These are phyloP conservation scores for Phaffia australis DNA, from an alignment of 768 basidiomycete genomes.

Conservation along the genomic window DNA sequence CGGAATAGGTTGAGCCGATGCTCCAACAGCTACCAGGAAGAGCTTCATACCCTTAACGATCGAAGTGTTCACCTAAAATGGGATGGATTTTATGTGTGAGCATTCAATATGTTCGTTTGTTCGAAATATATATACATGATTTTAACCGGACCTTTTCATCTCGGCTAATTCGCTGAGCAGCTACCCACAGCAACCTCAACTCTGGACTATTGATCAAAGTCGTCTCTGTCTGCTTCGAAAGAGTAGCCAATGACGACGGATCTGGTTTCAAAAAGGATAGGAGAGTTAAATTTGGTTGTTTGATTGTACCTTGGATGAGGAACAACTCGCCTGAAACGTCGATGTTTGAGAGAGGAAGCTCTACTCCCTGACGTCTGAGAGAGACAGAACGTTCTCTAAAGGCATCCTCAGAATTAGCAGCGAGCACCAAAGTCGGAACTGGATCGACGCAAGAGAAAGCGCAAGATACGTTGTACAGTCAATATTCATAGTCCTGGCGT, in stretches of 20 bases:
- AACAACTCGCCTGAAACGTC: too few species aligned
- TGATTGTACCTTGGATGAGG: too few species aligned
- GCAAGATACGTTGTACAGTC: too few species aligned
- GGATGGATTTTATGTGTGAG: too few species aligned
- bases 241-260: slow-evolving; percentile 3
- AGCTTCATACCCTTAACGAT: slow-evolving; percentile 22
- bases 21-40: not conserved
- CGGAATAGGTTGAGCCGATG: slow-evolving; percentile 3
- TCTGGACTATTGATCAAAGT: not conserved
- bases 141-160: slow-evolving; percentile 18
- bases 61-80: slow-evolving; percentile 4
- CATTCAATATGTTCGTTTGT: not conserved
- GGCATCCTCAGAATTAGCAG: too few species aligned
- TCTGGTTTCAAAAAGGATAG: not conserved
- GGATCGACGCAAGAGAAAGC: too few species aligned
- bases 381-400: too few species aligned
- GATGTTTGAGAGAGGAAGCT: too few species aligned
- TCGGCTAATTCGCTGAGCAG: slow-evolving; percentile 23
- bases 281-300: too few species aligned
- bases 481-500: too few species aligned
- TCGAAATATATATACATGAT: not conserved
- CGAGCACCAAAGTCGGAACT: too few species aligned
- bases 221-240: not conserved
- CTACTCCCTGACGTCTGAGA: too few species aligned
- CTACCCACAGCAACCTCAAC: slow-evolving; percentile 20